phyloP scores from a whole-genome alignment of 1,284 basidiomycete genomes.

The Microbotryomycetes sp. region DNA sequence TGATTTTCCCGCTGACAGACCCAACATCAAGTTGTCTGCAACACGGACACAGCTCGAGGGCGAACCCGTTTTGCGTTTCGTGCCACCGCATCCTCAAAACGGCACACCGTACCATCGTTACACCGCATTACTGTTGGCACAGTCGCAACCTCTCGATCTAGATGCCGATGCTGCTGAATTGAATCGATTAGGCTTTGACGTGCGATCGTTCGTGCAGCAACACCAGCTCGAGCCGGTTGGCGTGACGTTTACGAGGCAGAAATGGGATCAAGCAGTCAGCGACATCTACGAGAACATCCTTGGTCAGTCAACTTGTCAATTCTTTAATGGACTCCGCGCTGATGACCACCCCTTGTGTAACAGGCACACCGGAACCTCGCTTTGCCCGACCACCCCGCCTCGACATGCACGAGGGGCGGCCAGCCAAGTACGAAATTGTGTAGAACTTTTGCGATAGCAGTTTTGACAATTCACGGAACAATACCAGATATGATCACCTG shows the following conservation, averaged over 20 bases:
- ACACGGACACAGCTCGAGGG: conserved; percentile 48
- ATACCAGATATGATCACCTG: not conserved
- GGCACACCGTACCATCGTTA: conserved; percentile 84
- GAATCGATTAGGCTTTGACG: conserved; percentile 56
- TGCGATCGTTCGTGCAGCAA: conserved; percentile 54
- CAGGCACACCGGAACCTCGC: conserved; percentile 56
- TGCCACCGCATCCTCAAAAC: conserved; percentile 79
- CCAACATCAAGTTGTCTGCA: conserved; percentile 71
- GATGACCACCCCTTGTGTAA: conserved; percentile 12
- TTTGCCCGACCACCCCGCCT: conserved; percentile 57
- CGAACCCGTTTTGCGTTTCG: conserved; percentile 52
- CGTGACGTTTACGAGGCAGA: conserved; percentile 66
- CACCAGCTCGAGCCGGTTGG: conserved; percentile 38
- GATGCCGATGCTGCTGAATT: conserved; percentile 42
- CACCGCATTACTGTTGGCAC: conserved; percentile 66
- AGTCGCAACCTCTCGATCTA: conserved; percentile 42
- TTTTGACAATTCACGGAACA: not conserved
- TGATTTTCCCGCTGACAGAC: conserved; percentile 47
- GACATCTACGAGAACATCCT: conserved; percentile 61
- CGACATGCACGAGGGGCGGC: conserved; percentile 50
- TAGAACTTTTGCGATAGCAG: not conserved
- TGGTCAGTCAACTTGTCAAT: conserved; percentile 46
- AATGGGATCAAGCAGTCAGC: conserved; percentile 64
- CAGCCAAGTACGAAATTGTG: conserved; percentile 25
- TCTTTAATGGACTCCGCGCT: not conserved